These are phyloP conservation scores for Aurinia saxatilis DNA, from an alignment of 345 rosid genomes.

Conservation along the genomic window DNA sequence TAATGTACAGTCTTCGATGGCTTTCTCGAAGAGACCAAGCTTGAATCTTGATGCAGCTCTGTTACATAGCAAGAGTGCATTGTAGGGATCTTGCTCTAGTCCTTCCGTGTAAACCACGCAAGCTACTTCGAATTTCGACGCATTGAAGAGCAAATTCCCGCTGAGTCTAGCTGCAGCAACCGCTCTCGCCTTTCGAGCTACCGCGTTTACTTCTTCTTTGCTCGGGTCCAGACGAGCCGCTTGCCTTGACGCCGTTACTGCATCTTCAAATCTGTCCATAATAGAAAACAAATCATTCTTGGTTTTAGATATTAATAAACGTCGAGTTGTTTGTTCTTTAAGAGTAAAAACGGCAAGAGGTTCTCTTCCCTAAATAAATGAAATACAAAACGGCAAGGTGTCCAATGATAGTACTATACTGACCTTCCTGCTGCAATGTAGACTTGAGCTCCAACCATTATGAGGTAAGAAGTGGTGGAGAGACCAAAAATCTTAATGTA, in stretches of 20 bases:
- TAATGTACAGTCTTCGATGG: constrained; percentile 68
- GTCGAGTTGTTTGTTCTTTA: background rate
- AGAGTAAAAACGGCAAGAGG: background rate
- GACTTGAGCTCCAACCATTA: constrained; percentile 45
- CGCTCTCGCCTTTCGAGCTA: constrained; percentile 42
- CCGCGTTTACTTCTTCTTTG: constrained; percentile 45
- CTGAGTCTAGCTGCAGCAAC: constrained; percentile 56
- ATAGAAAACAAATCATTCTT: background rate
- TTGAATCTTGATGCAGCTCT: constrained; percentile 84
- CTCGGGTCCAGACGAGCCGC: constrained; percentile 68
- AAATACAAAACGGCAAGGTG: background rate
- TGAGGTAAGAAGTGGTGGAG: constrained; percentile 31
- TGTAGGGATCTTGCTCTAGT: constrained; percentile 56
- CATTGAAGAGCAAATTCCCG: constrained; percentile 72
- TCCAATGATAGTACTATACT: constrained; percentile 8
- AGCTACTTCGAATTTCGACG: constrained; percentile 54
- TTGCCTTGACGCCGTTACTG: constrained; percentile 50
- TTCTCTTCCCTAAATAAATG: background rate
- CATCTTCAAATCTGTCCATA: constrained; percentile 69
- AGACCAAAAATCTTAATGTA: constrained; percentile 44
- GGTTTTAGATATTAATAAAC: background rate
- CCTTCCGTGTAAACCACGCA: constrained; percentile 71
- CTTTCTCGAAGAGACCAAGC: constrained; percentile 60
- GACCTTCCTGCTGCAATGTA: constrained; percentile 70
- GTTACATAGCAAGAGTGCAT: constrained; percentile 78